These are phyloP conservation scores for Yamadazyma dendronema DNA, from an alignment of 1,139 yeast species.

Conservation along the genomic window DNA sequence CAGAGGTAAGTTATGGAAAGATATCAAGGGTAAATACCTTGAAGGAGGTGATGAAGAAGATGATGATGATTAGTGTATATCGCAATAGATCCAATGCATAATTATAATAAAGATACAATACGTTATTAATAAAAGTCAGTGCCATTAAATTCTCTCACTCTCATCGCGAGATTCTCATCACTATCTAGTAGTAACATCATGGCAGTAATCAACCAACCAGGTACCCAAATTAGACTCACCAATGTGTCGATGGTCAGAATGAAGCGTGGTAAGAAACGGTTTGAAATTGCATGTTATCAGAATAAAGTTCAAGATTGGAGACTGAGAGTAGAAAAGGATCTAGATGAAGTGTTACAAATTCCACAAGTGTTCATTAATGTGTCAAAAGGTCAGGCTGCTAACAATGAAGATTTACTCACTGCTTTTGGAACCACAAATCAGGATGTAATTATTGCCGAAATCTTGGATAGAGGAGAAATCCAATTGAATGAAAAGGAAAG, in stretches of 20 bases:
- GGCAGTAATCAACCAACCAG: constrained; percentile 80
- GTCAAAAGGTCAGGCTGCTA: constrained; percentile 92
- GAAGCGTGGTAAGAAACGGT: constrained; percentile 86
- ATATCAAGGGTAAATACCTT: constrained; percentile 67
- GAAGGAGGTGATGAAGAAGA: constrained; percentile 63
- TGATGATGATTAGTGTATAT: constrained; percentile 32
- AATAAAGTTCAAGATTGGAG: constrained; percentile 97
- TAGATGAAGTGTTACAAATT: constrained; percentile 93
- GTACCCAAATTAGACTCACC: constrained; percentile 83
- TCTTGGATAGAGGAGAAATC: constrained; percentile 85
- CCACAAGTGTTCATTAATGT: constrained; percentile 94
- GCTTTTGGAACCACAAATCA: constrained; percentile 76
- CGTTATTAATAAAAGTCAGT: too few relatives aligned
- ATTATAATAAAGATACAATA: too few relatives aligned
- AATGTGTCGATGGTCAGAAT: constrained; percentile 91
- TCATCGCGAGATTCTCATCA: neutral
- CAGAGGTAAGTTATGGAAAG: constrained; percentile 97
- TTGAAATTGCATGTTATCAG: constrained; percentile 95
- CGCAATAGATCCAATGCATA: constrained; percentile 9
- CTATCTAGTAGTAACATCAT: constrained; percentile 20
- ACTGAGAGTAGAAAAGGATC: constrained; percentile 81
- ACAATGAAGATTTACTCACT: constrained; percentile 74
- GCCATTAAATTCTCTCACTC: too few relatives aligned
- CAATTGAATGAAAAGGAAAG: constrained; percentile 94
- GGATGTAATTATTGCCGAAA: constrained; percentile 73